Evolutionary conservation across 1,284 basidiomycete genomes (phyloP).

Genomic region (Amylostereum chailletii): DNA sequence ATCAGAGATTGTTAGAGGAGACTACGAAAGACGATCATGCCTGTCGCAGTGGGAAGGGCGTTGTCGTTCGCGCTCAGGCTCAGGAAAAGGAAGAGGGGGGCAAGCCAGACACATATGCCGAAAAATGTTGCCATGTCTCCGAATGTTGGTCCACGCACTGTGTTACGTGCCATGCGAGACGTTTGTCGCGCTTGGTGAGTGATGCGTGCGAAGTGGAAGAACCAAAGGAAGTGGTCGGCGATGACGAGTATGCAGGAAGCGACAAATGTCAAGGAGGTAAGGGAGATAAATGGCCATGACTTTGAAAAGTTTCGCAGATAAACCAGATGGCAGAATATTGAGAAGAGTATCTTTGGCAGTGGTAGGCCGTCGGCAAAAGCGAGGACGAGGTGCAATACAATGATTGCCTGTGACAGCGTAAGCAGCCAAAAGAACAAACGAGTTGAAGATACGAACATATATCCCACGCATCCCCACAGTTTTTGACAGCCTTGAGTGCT

Average conservation of each 20-base stretch:
- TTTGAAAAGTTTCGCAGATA: conserved; percentile 88
- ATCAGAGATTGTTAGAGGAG: neutral
- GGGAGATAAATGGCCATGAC: conserved; percentile 85
- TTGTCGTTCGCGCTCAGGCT: conserved; percentile 94
- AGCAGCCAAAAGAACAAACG: conserved; percentile 2
- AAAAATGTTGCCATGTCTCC: conserved; percentile 91
- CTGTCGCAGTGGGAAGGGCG: conserved; percentile 58
- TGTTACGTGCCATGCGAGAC: conserved; percentile 29
- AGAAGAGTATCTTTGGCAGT: conserved; percentile 64
- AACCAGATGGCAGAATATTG: conserved; percentile 73
- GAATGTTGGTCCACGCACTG: conserved; percentile 53
- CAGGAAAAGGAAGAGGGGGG: conserved; percentile 85
- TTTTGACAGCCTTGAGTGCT: conserved; percentile 79
- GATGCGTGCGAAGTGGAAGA: conserved; percentile 79
- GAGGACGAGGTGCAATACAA: conserved; percentile 69
- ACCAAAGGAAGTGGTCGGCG: conserved; percentile 88
- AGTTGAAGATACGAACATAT: conserved; percentile 53
- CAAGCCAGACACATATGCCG: conserved; percentile 87
- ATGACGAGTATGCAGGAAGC: conserved; percentile 79
- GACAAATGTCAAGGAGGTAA: conserved; percentile 77
- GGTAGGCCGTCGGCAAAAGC: conserved; percentile 78
- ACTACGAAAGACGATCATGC: conserved; percentile 3
- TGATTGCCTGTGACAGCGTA: conserved; percentile 52
- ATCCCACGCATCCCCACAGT: conserved; percentile 71
- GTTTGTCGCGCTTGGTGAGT: conserved; percentile 47